These are phyloP conservation scores for Scutellaria barbata DNA, from an alignment of 257 asterid species.

Conservation along the genomic window DNA sequence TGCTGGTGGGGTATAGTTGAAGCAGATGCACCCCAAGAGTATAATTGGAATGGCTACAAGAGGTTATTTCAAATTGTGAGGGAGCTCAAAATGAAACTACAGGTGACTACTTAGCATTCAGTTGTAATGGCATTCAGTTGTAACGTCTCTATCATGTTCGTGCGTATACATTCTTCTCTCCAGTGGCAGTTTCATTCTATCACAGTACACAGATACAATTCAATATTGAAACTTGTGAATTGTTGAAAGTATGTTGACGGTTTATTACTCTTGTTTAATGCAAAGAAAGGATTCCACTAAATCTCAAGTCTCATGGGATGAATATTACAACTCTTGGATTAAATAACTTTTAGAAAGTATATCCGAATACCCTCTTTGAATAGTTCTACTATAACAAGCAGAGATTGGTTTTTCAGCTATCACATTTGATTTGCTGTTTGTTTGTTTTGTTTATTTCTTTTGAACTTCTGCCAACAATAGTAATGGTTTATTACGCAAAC, in stretches of 20 bases:
- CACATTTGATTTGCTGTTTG: slow-evolving; percentile 17
- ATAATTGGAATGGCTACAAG: slow-evolving; percentile 96
- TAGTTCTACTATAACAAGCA: neutral
- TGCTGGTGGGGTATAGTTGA: slow-evolving; percentile 99
- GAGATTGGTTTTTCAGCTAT: slow-evolving; percentile 22
- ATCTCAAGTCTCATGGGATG: slow-evolving; percentile 16
- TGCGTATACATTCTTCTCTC: slow-evolving; percentile 24
- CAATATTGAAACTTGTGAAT: neutral
- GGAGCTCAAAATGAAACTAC: slow-evolving; percentile 81
- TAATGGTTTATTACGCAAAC: slow-evolving; percentile 39
- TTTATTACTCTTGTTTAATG: slow-evolving; percentile 16
- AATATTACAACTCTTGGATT: slow-evolving; percentile 10
- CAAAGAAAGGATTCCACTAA: neutral
- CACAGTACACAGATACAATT: neutral
- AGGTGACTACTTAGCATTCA: slow-evolving; percentile 51
- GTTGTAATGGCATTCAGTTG: slow-evolving; percentile 1
- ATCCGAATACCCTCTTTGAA: neutral
- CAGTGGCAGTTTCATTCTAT: slow-evolving; percentile 26
- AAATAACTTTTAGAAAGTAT: slow-evolving; percentile 13
- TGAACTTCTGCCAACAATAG: slow-evolving; percentile 29
- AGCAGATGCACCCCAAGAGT: slow-evolving; percentile 87
- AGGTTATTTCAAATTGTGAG: slow-evolving; percentile 75
- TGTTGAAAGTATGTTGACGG: slow-evolving; percentile 2
- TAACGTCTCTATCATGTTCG: slow-evolving; percentile 19
- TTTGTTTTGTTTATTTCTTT: slow-evolving; percentile 7